These are phyloP conservation scores for Dryas drummondii DNA, from an alignment of 306 rosid genomes.

Conservation along the genomic window DNA sequence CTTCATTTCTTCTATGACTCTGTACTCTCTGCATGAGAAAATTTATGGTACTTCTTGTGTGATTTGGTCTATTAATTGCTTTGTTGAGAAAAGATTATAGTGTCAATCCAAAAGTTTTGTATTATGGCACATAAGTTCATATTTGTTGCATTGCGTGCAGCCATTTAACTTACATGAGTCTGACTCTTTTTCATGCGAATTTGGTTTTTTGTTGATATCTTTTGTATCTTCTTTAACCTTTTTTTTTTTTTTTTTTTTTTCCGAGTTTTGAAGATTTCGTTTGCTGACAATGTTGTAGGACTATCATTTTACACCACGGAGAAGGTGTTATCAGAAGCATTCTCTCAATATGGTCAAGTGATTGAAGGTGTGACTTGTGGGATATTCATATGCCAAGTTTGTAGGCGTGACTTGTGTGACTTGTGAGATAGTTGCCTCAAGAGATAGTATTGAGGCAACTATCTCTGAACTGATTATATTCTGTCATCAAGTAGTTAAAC, in stretches of 20 bases:
- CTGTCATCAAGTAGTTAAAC: slow-evolving; percentile 20
- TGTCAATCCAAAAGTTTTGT: background rate
- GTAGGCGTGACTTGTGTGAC: slow-evolving; percentile 54
- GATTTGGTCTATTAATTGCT: background rate
- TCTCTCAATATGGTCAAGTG: slow-evolving; percentile 79
- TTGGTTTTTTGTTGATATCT: background rate
- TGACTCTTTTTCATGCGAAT: background rate
- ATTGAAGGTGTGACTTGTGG: slow-evolving; percentile 69
- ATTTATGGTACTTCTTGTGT: background rate
- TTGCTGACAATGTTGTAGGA: slow-evolving; percentile 43
- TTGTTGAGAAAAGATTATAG: background rate
- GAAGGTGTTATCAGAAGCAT: slow-evolving; percentile 68
- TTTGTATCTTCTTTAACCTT: background rate
- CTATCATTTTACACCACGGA: slow-evolving; percentile 70
- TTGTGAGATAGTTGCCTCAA: slow-evolving; percentile 9
- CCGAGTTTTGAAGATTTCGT: background rate
- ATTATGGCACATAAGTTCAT: background rate
- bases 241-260: background rate
- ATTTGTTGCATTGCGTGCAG: background rate
- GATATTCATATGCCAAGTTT: slow-evolving; percentile 56
- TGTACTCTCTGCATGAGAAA: background rate
- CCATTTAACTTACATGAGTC: background rate
- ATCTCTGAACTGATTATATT: background rate
- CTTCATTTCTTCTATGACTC: background rate
- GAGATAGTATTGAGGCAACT: slow-evolving; percentile 10